These are phyloP conservation scores for Aspergillus sp. DNA, from an alignment of 2,329 filamentous ascomycete genomes.

Conservation along the genomic window DNA sequence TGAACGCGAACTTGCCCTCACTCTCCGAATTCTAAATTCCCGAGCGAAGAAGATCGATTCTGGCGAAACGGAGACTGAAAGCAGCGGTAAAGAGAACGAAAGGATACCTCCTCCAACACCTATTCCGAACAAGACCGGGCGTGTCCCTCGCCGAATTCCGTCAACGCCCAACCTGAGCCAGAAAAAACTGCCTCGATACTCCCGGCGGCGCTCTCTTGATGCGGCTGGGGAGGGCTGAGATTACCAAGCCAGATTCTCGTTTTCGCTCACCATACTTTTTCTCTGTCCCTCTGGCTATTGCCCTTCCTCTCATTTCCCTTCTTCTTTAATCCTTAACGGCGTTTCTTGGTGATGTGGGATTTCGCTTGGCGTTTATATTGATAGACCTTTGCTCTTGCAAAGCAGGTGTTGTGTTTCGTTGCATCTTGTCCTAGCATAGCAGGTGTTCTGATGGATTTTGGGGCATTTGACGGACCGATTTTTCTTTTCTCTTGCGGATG, in stretches of 20 bases:
- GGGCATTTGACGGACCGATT: constrained; percentile 1
- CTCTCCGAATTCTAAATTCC: constrained; percentile 39
- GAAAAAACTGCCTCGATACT: constrained; percentile 29
- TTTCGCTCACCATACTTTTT: not conserved
- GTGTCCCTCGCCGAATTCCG: constrained; percentile 37
- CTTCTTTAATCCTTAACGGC: constrained; percentile 1
- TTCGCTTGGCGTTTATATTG: not conserved
- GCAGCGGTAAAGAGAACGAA: constrained; percentile 44
- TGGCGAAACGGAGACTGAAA: constrained; percentile 43
- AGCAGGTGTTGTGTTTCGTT: constrained; percentile 9
- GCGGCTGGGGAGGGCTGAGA: constrained; percentile 29
- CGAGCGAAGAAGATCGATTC: constrained; percentile 33
- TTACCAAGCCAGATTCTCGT: not conserved
- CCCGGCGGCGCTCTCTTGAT: constrained; percentile 41
- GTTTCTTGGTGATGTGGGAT: not conserved
- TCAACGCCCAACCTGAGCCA: constrained; percentile 41
- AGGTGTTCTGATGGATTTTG: constrained; percentile 20
- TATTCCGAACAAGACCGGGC: constrained; percentile 28
- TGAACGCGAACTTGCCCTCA: constrained; percentile 59
- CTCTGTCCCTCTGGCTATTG: not conserved
- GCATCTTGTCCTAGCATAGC: constrained; percentile 17
- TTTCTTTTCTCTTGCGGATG: not conserved
- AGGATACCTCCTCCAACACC: constrained; percentile 30
- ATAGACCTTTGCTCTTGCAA: constrained; percentile 14
- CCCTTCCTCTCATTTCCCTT: constrained; percentile 10